phyloP scores from a whole-genome alignment of 2,329 filamentous ascomycete species.

The Ascochyta viciae-villosae region DNA sequence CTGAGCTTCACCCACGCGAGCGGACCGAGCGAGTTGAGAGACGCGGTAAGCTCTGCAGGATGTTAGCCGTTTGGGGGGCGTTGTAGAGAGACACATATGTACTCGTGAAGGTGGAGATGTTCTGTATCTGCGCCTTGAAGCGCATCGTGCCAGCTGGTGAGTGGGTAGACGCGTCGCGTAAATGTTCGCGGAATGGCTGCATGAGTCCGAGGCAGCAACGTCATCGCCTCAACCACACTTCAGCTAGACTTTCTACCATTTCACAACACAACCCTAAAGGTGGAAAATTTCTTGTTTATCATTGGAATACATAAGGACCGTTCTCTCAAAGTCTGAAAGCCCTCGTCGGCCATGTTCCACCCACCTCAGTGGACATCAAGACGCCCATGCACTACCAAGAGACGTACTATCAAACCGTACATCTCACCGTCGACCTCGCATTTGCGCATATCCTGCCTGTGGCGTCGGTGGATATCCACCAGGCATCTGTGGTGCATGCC shows the following conservation, averaged over 20 bases:
- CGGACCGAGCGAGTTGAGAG: slow-evolving; percentile 73
- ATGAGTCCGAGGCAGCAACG: slow-evolving; percentile 14
- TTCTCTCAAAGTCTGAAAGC: not conserved
- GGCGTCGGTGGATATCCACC: not conserved
- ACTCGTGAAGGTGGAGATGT: slow-evolving; percentile 62
- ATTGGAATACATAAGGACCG: not conserved
- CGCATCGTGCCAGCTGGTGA: slow-evolving; percentile 51
- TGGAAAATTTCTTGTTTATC: too few species aligned
- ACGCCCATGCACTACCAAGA: not conserved
- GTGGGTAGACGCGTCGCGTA: slow-evolving; percentile 18
- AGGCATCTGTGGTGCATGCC: slow-evolving; percentile 2
- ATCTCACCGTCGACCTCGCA: not conserved
- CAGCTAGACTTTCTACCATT: not conserved
- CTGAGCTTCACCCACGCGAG: slow-evolving; percentile 91
- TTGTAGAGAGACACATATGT: slow-evolving; percentile 27
- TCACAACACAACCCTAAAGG: not conserved
- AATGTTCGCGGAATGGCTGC: slow-evolving; percentile 3
- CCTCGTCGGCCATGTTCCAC: not conserved
- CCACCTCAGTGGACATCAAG: not conserved
- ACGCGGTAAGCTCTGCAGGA: slow-evolving; percentile 65
- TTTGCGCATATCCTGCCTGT: not conserved
- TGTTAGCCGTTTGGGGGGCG: slow-evolving; percentile 2
- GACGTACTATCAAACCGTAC: not conserved
- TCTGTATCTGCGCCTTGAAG: slow-evolving; percentile 61
- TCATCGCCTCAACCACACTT: slow-evolving; percentile 3